Percentiles rank a stretch among this genome's conserved stretches.
phyloP scores from a whole-genome alignment of 306 rosid genomes.

The Ceratonia siliqua region DNA sequence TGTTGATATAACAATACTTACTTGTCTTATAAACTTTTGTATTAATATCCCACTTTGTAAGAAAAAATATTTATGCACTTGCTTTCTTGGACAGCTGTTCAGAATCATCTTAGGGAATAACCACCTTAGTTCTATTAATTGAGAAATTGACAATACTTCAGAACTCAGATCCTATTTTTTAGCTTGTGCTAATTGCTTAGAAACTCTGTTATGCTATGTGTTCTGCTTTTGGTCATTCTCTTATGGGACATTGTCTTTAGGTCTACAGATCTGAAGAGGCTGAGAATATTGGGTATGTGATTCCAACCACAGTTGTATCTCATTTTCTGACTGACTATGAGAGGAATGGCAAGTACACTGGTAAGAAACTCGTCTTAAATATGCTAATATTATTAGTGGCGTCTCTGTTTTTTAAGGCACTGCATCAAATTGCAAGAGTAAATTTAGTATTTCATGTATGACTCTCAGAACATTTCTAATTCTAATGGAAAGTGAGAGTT shows the following conservation, averaged over 20 bases:
- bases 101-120: constrained; percentile 9
- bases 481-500: background rate
- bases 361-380: constrained; percentile 52
- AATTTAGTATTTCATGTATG: constrained; percentile 17
- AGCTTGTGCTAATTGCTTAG: constrained; percentile 24
- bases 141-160: constrained; percentile 20
- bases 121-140: constrained; percentile 15
- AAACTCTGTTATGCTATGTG: background rate
- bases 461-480: constrained; percentile 13
- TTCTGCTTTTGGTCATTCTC: constrained; percentile 33
- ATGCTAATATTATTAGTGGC: constrained; percentile 30
- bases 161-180: background rate
- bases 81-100: constrained; percentile 17
- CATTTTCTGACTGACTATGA: constrained; percentile 92
- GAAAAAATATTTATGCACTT: background rate
- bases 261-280: constrained; percentile 97
- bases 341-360: constrained; percentile 87
- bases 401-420: constrained; percentile 23
- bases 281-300: constrained; percentile 99
- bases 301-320: constrained; percentile 94
- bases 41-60: background rate
- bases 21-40: constrained; percentile 19
- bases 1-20: constrained; percentile 19
- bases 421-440: constrained; percentile 13
- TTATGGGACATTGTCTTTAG: constrained; percentile 68